Base-by-base conservation (phyloP, 805 yeast genomes). In the Starmerella potacharoeniae region DNA sequence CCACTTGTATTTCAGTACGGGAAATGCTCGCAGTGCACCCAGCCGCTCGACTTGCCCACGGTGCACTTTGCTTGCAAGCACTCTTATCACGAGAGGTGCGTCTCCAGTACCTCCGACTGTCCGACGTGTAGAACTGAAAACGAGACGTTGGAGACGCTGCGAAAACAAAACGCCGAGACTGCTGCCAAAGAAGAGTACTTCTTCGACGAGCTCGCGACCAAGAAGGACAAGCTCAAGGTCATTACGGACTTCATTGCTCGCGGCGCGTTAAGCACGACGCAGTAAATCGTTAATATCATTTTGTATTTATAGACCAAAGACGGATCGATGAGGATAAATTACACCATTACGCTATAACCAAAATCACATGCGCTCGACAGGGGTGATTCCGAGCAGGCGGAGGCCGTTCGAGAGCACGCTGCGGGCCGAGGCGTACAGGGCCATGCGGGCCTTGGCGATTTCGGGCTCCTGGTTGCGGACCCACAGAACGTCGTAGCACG, bases 401-500 rank as follows among this genome's bases (percentile, higher is more conserved):
- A 93, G 82, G 75, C 97, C 99, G 67, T 89, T 90, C 73, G 76
- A 76, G 63, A 93, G 76, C 11, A 88, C 95, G 73, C 85, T 95
- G 73, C 90, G 82, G 52, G 96, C 96, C 60, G 96, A 77, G 52
- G 84, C 76, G 71, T 90, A 93, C 61, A 93, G 78, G 3, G 97
- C 96, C 71, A 91, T 76, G 73, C 97, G 85, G 34, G 97, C 96
- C 55, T 77, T 70, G 53, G 97, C 91, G 65, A 93, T 75, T 52
- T 85, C 90, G 67, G 80, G 79, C 59, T 83, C 84, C 75, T 93
- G 97, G 59, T 97, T 97, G 62, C 95, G 88, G 59, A 93, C 97
- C 95, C 98, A 88, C 68, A 93, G 76, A 51, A 86, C 83, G 66
- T 89, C 95, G 73, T 93, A 93, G 72, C 96, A 86, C n/a, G 93